Conservation (phyloP, 768 basidiomycete genomes). For the Lanmaoa rubissima region DNA sequence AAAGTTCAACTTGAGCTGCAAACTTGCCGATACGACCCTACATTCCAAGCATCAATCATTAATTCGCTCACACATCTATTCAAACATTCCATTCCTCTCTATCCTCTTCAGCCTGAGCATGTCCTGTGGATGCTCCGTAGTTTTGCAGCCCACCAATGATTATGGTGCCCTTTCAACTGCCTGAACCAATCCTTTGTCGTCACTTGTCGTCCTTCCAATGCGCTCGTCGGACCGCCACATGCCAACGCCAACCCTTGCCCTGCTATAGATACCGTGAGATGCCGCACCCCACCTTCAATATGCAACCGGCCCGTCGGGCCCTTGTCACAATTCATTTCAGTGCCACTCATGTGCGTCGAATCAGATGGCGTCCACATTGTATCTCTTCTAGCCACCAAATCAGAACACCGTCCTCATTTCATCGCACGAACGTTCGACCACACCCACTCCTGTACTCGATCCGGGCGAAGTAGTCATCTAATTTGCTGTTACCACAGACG, state of each 20-base stretch:
- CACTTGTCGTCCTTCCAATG: neutral
- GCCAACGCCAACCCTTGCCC: conserved; percentile 7
- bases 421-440: neutral
- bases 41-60: neutral
- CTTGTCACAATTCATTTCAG: conserved; percentile 5
- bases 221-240: conserved; percentile 3
- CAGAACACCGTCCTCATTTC: conserved; percentile 4
- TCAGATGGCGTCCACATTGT: neutral
- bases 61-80: neutral
- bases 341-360: neutral
- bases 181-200: neutral
- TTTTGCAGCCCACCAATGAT: neutral
- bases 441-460: neutral
- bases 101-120: conserved; percentile 8
- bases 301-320: neutral
- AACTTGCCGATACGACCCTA: conserved; percentile 13
- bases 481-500: neutral
- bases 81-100: conserved; percentile 3
- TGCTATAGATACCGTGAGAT: conserved; percentile 6
- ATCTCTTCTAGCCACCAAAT: neutral
- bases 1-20: neutral
- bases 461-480: neutral
- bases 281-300: neutral
- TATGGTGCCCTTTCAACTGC: neutral
- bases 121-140: neutral